Conservation (phyloP, 768 basidiomycete species). For the Mrakia frigida region DNA sequence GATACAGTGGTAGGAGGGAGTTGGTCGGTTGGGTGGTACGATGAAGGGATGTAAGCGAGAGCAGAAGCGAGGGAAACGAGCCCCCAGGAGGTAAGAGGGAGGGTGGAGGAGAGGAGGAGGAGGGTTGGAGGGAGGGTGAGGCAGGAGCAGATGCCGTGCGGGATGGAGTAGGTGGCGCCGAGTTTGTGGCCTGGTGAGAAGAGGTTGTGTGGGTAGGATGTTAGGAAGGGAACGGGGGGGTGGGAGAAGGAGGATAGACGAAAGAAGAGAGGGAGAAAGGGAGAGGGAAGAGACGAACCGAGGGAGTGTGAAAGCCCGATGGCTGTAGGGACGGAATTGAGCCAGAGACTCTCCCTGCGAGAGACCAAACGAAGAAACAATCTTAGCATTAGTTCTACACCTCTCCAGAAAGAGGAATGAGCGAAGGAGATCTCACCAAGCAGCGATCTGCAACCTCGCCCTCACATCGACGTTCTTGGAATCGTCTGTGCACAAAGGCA, state of each 20-base stretch:
- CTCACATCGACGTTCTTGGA: slow-evolving; percentile 57
- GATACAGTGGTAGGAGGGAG: background rate
- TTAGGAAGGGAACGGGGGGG: slow-evolving; percentile 42
- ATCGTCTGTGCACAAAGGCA: slow-evolving; percentile 60
- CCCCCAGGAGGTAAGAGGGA: slow-evolving; percentile 10
- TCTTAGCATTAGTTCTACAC: too few species aligned
- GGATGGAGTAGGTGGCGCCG: slow-evolving; percentile 55
- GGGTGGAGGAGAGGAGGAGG: slow-evolving; percentile 23
- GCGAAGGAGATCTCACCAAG: slow-evolving; percentile 72
- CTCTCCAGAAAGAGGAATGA: background rate
- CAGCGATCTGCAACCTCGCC: slow-evolving; percentile 65
- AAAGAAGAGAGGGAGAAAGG: background rate
- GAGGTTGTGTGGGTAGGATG: slow-evolving; percentile 61
- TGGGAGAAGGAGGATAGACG: slow-evolving; percentile 46
- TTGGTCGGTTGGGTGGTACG: background rate
- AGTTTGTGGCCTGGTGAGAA: slow-evolving; percentile 49
- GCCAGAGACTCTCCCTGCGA: slow-evolving; percentile 43
- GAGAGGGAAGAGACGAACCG: background rate
- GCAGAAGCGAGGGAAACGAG: slow-evolving; percentile 30
- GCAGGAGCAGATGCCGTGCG: slow-evolving; percentile 73
- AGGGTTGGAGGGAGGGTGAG: slow-evolving; percentile 35
- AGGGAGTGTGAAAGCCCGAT: slow-evolving; percentile 71
- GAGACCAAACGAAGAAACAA: slow-evolving; percentile 50
- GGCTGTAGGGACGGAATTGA: slow-evolving; percentile 38
- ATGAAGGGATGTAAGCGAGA: slow-evolving; percentile 16